Evolutionary conservation across 371 early-diverging fungal genomes (phyloP).

Genomic region (Rhizomucor miehei): DNA sequence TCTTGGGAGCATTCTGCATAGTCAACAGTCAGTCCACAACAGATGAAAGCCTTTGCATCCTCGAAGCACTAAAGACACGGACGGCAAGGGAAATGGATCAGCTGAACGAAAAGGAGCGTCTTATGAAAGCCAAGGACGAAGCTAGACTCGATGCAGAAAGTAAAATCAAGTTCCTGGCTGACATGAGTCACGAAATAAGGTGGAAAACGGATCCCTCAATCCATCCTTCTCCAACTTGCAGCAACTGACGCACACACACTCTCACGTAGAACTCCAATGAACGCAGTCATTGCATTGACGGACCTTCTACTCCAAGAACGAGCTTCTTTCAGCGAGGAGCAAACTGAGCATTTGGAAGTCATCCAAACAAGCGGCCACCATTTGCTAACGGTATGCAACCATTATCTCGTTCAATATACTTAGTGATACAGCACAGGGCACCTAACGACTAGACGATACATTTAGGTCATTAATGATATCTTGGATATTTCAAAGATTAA

Average conservation of each 20-base stretch:
- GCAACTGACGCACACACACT: too few species aligned
- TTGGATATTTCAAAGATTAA: constrained; percentile 59
- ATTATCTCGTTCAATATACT: too few species aligned
- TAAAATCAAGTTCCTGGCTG: constrained; percentile 60
- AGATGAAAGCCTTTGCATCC: too few species aligned
- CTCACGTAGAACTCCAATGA: constrained; percentile 52
- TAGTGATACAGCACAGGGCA: too few species aligned
- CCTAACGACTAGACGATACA: too few species aligned
- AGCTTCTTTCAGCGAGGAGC: constrained; percentile 46
- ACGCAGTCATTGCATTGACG: constrained; percentile 60
- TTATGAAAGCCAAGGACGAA: constrained; percentile 46
- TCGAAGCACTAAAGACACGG: constrained; percentile 34
- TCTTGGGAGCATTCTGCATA: neutral
- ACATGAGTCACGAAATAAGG: constrained; percentile 56
- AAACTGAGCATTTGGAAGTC: constrained; percentile 54
- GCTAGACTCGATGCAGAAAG: constrained; percentile 57
- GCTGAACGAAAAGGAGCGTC: constrained; percentile 35
- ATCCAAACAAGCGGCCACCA: constrained; percentile 63
- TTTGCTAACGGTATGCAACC: constrained; percentile 46
- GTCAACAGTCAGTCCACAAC: too few species aligned
- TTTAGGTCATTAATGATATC: constrained; percentile 60
- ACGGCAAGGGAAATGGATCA: constrained; percentile 48
- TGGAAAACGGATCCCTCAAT: constrained; percentile 5
- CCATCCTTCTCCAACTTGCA: too few species aligned
- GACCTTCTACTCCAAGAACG: constrained; percentile 55